Base-by-base conservation (phyloP, 805 yeast genomes). In the Starmerella bombicola region DNA sequence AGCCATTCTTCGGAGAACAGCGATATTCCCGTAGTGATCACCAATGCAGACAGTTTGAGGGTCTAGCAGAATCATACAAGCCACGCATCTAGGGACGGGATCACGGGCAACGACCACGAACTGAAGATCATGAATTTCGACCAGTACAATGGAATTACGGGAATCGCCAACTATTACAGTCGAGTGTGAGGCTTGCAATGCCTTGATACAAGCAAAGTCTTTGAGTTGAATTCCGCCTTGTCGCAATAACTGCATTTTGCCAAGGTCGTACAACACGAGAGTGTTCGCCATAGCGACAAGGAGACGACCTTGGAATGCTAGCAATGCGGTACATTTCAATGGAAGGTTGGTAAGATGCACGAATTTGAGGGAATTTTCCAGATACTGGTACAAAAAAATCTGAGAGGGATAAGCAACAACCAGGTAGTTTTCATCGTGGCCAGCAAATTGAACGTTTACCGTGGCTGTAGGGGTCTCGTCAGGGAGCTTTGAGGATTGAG, bases 11-110 rank as follows among this genome's bases (percentile, higher is more conserved):
- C 95, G 63, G 30, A 83, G 60, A 1, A 81, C 70, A 59, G 78
- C 76, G 0, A 85, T 35, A 51, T 79, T 82, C 0, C 97, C 96
- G 60, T 80, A 84, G 54, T 76, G 78, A 56, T 91, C 97, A 12
- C 95, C 95, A 1, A 82, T 83, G 30, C 80, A 63, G 1, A 80
- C 72, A 0, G 95, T 84, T 41, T 74, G 75, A 46, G 74, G 71
- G 56, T 91, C 97, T 4, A 91, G 60, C 48, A 73, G 61, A 3
- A 66, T 54, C 32, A 79, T 50, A 2, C 75, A 51, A 0, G 93
- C 78, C 3, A 79, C 67, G 53, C 79, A 80, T 24, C 95, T 64
- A 25, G 76, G 67, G 29, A 78, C 60, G 0, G 68, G 57, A 59
- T 91, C 97, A 53, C 76, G 85, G 1, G 75, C 76, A 42, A 86